These are phyloP conservation scores for Calocera viscosa DNA, from an alignment of 768 basidiomycete genomes.

Conservation along the genomic window DNA sequence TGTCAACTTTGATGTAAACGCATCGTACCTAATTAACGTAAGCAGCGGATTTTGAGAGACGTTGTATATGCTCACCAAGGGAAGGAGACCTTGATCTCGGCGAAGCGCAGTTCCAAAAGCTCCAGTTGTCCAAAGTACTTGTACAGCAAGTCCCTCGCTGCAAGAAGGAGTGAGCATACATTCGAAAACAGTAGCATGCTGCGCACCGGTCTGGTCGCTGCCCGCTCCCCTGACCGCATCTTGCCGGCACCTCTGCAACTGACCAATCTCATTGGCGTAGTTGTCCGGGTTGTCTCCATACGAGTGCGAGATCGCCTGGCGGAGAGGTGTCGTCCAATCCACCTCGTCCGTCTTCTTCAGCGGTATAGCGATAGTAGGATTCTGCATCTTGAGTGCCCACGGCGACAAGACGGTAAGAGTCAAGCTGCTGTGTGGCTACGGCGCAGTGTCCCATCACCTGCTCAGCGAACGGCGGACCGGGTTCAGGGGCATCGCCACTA, in stretches of 20 bases:
- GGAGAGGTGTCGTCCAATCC: constrained; percentile 86
- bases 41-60: neutral
- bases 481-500: constrained; percentile 1
- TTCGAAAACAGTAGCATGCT: neutral
- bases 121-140: constrained; percentile 99
- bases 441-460: neutral
- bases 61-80: constrained; percentile 42
- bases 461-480: neutral
- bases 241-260: constrained; percentile 81
- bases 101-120: constrained; percentile 88
- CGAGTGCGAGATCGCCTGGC: constrained; percentile 72
- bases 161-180: constrained; percentile 8
- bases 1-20: constrained; percentile 86
- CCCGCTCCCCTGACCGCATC: constrained; percentile 95
- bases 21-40: constrained; percentile 50
- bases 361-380: constrained; percentile 80
- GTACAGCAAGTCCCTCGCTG: constrained; percentile 87
- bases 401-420: neutral
- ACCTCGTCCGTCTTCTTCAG: constrained; percentile 93
- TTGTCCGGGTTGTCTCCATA: constrained; percentile 89
- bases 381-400: constrained; percentile 20
- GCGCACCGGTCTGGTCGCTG: constrained; percentile 80
- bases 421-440: neutral
- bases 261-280: constrained; percentile 70
- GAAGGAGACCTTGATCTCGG: constrained; percentile 91